phyloP scores from a whole-genome alignment of 495 filamentous ascomycete genomes.

The Terfezia boudieri region DNA sequence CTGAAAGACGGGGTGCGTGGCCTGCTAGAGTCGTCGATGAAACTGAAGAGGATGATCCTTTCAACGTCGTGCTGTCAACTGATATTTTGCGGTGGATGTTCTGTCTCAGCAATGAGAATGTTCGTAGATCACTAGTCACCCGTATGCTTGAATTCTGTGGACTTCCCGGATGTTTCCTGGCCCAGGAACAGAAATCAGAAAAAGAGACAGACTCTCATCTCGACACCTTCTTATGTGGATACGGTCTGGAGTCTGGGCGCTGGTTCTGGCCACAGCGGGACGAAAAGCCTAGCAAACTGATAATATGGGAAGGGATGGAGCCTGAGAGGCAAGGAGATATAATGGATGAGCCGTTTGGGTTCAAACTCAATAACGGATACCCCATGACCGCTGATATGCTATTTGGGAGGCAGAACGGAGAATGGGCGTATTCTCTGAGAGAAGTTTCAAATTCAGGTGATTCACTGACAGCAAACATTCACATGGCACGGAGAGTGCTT shows the following conservation, averaged over 20 bases:
- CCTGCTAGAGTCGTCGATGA: constrained; percentile 47
- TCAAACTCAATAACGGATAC: constrained; percentile 2
- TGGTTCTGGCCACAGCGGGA: constrained; percentile 17
- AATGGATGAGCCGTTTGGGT: constrained; percentile 7
- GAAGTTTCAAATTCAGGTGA: not conserved
- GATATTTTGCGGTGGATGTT: constrained; percentile 46
- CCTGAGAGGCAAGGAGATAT: constrained; percentile 12
- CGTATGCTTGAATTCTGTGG: constrained; percentile 48
- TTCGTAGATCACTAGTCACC: constrained; percentile 32
- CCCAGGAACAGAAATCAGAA: constrained; percentile 3
- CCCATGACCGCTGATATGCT: not conserved
- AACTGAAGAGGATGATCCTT: constrained; percentile 52
- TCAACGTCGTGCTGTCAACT: constrained; percentile 49
- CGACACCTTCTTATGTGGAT: not conserved
- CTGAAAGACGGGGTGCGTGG: constrained; percentile 4
- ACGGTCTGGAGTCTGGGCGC: constrained; percentile 5
- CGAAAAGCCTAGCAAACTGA: not conserved
- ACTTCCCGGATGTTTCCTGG: constrained; percentile 23
- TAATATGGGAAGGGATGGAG: constrained; percentile 12
- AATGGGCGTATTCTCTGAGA: not conserved
- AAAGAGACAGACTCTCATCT: constrained; percentile 20
- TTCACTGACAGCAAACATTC: no score
- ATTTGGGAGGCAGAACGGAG: not conserved
- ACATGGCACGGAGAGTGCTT: no score
- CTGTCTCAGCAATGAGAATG: constrained; percentile 24